phyloP scores from a whole-genome alignment of 768 basidiomycete genomes.

The Trametes punicea region DNA sequence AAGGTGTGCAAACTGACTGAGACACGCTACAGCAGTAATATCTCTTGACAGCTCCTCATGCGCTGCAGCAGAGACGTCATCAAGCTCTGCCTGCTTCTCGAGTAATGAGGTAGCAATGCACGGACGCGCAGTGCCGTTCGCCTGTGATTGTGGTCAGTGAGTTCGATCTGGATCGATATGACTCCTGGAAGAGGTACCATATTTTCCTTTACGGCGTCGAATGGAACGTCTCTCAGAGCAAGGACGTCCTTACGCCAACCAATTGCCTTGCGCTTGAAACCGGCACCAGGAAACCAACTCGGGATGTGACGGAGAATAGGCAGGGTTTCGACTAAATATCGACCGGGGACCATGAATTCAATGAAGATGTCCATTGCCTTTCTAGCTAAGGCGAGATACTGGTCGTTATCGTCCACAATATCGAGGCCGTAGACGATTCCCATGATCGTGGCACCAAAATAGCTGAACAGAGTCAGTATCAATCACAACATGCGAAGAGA shows the following conservation, averaged over 20 bases:
- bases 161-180: no score
- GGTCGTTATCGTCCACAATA: constrained; percentile 16
- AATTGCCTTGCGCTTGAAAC: constrained; percentile 24
- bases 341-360: constrained; percentile 31
- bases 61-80: background rate
- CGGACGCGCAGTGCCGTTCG: background rate
- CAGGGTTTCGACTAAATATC: constrained; percentile 41
- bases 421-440: constrained; percentile 23
- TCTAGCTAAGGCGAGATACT: constrained; percentile 18
- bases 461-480: background rate
- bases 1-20: background rate
- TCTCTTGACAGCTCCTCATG: background rate
- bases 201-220: constrained; percentile 16
- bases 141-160: background rate
- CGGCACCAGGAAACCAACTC: constrained; percentile 28
- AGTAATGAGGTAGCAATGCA: constrained; percentile 1
- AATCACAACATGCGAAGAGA: background rate
- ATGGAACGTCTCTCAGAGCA: constrained; percentile 22
- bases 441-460: constrained; percentile 17
- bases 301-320: constrained; percentile 24
- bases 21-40: background rate
- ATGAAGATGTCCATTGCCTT: constrained; percentile 15
- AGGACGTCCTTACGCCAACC: constrained; percentile 17
- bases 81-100: background rate
- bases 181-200: background rate